Conservation (phyloP, 306 rosid genomes). For the Canavalia ensiformis region DNA sequence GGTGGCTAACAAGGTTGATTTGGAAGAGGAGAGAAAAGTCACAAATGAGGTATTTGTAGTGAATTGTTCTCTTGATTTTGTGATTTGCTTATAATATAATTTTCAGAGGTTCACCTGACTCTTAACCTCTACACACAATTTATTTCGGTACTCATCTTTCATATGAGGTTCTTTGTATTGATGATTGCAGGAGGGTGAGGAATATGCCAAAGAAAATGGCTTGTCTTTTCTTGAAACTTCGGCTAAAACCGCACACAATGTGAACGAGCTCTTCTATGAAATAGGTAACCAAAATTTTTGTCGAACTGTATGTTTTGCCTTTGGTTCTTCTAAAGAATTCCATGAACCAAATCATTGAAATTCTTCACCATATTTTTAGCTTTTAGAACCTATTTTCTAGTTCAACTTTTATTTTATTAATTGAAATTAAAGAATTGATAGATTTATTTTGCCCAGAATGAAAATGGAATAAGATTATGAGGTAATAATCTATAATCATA, state of each 20-base stretch:
- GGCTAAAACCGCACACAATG: slow-evolving; percentile 89
- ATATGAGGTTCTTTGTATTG: slow-evolving; percentile 7
- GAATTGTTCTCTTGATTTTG: neutral
- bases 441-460: no score
- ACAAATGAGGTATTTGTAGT: slow-evolving; percentile 63
- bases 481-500: no score
- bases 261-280: slow-evolving; percentile 89
- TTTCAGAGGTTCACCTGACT: neutral
- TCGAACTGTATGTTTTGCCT: slow-evolving; percentile 19
- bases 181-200: slow-evolving; percentile 75
- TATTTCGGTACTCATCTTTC: neutral
- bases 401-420: no score
- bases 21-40: slow-evolving; percentile 70
- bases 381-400: no score
- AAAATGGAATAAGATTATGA: no score
- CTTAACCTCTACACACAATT: neutral
- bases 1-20: slow-evolving; percentile 89
- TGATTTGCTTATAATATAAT: slow-evolving; percentile 2
- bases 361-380: no score
- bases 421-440: no score
- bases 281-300: slow-evolving; percentile 65
- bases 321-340: neutral
- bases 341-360: no score
- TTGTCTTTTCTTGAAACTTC: slow-evolving; percentile 84
- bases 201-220: slow-evolving; percentile 80